A percentile compares a stretch with the other conserved stretches of the same genome.
Evolutionary conservation across 306 rosid species (phyloP).

Genomic region (Rubus idaeus): DNA sequence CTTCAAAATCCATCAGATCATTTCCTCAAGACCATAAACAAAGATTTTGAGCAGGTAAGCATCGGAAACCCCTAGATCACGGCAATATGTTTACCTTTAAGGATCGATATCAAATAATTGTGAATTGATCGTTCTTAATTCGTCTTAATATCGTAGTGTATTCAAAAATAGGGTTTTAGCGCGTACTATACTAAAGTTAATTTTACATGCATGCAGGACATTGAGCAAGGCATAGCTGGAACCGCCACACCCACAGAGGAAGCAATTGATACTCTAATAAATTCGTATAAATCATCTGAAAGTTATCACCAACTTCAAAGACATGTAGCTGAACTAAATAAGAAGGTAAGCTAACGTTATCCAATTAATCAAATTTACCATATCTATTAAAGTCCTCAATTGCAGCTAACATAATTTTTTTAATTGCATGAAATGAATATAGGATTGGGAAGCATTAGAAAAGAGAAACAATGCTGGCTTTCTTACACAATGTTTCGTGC

Average conservation of each 20-base stretch:
- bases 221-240: conserved; percentile 38
- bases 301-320: conserved; percentile 31
- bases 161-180: no score
- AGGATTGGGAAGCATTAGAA: conserved; percentile 33
- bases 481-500: conserved; percentile 41
- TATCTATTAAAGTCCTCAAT: background rate
- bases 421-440: background rate
- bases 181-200: background rate
- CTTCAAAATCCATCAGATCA: conserved; percentile 71
- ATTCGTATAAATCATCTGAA: conserved; percentile 40
- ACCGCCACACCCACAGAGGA: conserved; percentile 31
- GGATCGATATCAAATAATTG: background rate
- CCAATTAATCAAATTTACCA: no score
- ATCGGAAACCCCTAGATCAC: background rate
- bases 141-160: no score
- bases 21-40: conserved; percentile 63
- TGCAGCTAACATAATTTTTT: background rate
- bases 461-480: conserved; percentile 49
- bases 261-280: conserved; percentile 42
- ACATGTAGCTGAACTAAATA: conserved; percentile 36
- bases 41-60: conserved; percentile 58
- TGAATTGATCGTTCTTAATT: background rate
- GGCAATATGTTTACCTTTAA: background rate
- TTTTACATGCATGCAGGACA: conserved; percentile 32
- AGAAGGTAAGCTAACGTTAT: conserved; percentile 33